Base-by-base conservation (phyloP, 2,329 filamentous ascomycete species). In the Neoarthrinium moseri region DNA sequence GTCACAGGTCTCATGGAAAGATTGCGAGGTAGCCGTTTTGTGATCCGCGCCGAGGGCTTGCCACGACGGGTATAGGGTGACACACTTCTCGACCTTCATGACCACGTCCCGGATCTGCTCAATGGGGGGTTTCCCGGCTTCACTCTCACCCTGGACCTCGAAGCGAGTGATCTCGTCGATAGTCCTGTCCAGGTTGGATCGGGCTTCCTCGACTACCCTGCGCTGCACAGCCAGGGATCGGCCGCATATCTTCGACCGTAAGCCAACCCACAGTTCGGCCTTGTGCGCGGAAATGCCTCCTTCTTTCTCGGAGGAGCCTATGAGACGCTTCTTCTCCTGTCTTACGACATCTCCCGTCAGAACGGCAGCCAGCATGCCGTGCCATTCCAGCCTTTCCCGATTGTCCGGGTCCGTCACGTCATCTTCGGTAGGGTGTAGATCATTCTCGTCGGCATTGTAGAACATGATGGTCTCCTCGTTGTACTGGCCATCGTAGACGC, bases 301-400 rank as follows among this genome's bases (percentile, higher is more conserved):
- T 49, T 78, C 71, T 54, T 77, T 74, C 43, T 85, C 82, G 11
- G 77, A 74, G 4, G 89, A 86, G 36, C 90, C 91, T 55, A 95
- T 94, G 59, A 99, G 69, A 35, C 94, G 84, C 67, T 96, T 95
- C 76, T 99, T 99, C 71, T 99, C 94, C 67, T 99, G 94, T 59
- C 90, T 89, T 47, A 99, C 92, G 7, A 99, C 94, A 65, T 99
- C 94, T 54, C 94, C 94, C 1, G 91, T 96, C 55, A 99, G 72
- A 4, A 99, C 94, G 12, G 92, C 95, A 49, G 92, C 89, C 46
- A 99, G 72, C 94, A 99, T 99, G 3, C 90, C 90, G 68, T 99
- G 91, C 94, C 94, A 99, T 68, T 99, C 94, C 20, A 99, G 74
- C 35, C 92, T 79, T 67, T 97, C 94, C 50, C 91, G 80, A 61